Evolutionary conservation across 2,329 filamentous ascomycete species (phyloP).

Genomic region (Thelonectria olida): DNA sequence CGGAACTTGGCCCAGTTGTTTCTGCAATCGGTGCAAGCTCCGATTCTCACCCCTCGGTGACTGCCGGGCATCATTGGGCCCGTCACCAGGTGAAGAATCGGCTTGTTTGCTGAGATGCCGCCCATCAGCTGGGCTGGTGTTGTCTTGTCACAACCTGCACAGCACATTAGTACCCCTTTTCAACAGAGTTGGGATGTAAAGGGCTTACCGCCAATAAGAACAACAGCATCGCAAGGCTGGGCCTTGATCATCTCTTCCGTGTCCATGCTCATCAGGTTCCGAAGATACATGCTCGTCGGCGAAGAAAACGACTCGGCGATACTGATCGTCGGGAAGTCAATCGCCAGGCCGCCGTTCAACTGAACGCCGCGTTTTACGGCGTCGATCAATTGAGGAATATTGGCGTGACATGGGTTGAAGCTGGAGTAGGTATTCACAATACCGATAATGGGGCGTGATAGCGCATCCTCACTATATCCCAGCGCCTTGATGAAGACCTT

Average conservation of each 20-base stretch:
- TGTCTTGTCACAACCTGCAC: conserved; percentile 76
- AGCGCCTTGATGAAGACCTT: conserved; percentile 83
- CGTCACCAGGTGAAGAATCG: conserved; percentile 73
- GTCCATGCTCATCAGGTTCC: conserved; percentile 83
- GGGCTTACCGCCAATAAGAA: conserved; percentile 70
- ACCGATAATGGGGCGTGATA: conserved; percentile 76
- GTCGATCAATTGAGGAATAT: conserved; percentile 76
- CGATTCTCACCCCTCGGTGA: conserved; percentile 69
- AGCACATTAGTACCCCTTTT: not conserved
- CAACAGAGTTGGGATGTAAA: not conserved
- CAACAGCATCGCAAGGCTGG: conserved; percentile 74
- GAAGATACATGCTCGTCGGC: conserved; percentile 78
- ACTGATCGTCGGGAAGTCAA: conserved; percentile 80
- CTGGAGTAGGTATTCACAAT: conserved; percentile 78
- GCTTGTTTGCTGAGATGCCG: conserved; percentile 78
- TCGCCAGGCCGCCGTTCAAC: conserved; percentile 71
- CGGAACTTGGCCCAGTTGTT: conserved; percentile 78
- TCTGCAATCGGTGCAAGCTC: conserved; percentile 79
- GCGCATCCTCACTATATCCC: conserved; percentile 76
- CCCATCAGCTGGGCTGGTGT: conserved; percentile 80
- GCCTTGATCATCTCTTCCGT: conserved; percentile 81
- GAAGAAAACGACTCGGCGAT: conserved; percentile 74
- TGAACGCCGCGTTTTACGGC: conserved; percentile 75
- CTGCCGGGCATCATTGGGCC: conserved; percentile 81
- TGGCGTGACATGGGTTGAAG: conserved; percentile 80